These are phyloP conservation scores for Cyphellophora europaea DNA, from an alignment of 2,329 filamentous ascomycete genomes.

Conservation along the genomic window DNA sequence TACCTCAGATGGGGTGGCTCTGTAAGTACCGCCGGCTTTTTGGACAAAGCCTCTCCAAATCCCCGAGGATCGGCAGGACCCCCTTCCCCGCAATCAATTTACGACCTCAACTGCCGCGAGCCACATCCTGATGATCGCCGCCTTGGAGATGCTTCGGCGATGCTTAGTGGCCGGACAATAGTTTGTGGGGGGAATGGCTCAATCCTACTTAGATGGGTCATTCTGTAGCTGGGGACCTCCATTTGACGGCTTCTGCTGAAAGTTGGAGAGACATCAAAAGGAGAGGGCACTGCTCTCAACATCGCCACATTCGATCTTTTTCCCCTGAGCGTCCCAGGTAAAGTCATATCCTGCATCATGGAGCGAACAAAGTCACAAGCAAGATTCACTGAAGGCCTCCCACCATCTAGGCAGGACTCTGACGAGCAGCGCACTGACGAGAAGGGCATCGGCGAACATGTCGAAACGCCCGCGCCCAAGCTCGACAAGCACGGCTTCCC, in stretches of 20 bases:
- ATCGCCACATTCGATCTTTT: not conserved
- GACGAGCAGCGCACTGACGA: no score
- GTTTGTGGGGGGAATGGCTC: slow-evolving; percentile 1
- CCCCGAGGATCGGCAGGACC: no score
- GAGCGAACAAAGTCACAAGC: not conserved
- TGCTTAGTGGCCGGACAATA: not conserved
- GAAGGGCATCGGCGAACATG: not conserved
- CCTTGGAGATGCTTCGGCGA: not conserved
- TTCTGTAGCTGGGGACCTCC: not conserved
- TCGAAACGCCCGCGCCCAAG: slow-evolving; percentile 6
- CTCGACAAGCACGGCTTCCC: slow-evolving; percentile 19
- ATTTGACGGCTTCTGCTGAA: no score
- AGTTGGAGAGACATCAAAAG: no score
- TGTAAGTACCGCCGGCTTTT: no score
- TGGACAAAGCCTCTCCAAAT: no score
- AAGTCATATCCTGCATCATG: not conserved
- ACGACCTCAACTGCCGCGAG: no score
- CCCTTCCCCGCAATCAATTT: no score
- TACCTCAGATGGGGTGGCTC: no score
- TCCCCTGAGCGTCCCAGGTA: not conserved
- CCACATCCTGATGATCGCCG: no score
- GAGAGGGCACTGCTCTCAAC: no score
- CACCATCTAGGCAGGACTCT: no score
- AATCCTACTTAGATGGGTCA: not conserved
- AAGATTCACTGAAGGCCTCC: not conserved